Conservation (phyloP, 2,329 filamentous ascomycete species). For the Fusarium tuaranense region DNA sequence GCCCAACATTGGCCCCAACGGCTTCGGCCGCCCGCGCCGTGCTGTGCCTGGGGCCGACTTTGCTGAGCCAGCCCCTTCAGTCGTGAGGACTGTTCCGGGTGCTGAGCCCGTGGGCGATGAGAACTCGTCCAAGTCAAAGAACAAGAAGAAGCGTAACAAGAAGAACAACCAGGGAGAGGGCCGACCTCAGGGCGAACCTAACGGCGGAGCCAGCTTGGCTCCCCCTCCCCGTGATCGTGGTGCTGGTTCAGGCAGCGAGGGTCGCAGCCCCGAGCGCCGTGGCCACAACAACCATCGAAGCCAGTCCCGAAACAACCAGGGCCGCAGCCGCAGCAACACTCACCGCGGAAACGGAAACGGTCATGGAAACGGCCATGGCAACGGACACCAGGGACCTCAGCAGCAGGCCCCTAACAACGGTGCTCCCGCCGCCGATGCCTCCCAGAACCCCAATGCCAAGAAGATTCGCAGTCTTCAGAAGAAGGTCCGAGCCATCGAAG, state of each 20-base stretch:
- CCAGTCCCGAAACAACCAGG: constrained; percentile 65
- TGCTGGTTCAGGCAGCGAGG: constrained; percentile 60
- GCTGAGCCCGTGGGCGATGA: constrained; percentile 74
- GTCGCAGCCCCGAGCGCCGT: constrained; percentile 76
- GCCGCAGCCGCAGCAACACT: constrained; percentile 66
- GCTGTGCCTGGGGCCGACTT: constrained; percentile 89
- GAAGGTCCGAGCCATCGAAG: constrained; percentile 97
- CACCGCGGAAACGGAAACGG: constrained; percentile 45
- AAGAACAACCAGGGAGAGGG: constrained; percentile 86
- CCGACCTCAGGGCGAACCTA: constrained; percentile 60
- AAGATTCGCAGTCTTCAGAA: constrained; percentile 94
- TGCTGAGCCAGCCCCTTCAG: constrained; percentile 73
- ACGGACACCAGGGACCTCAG: constrained; percentile 42
- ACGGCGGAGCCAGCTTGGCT: constrained; percentile 60
- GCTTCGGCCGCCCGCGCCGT: constrained; percentile 82
- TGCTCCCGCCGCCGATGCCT: constrained; percentile 60
- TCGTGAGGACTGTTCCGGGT: constrained; percentile 73
- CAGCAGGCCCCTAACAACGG: constrained; percentile 53
- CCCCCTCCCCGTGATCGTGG: constrained; percentile 56
- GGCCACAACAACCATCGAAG: constrained; percentile 57
- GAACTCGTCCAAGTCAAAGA: constrained; percentile 89
- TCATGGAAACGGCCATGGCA: constrained; percentile 22
- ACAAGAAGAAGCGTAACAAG: constrained; percentile 98
- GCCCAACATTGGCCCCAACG: constrained; percentile 77
- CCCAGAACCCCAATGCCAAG: constrained; percentile 83